phyloP scores from a whole-genome alignment of 352 stramenopile genomes.

The Globisporangium recalcitrans region DNA sequence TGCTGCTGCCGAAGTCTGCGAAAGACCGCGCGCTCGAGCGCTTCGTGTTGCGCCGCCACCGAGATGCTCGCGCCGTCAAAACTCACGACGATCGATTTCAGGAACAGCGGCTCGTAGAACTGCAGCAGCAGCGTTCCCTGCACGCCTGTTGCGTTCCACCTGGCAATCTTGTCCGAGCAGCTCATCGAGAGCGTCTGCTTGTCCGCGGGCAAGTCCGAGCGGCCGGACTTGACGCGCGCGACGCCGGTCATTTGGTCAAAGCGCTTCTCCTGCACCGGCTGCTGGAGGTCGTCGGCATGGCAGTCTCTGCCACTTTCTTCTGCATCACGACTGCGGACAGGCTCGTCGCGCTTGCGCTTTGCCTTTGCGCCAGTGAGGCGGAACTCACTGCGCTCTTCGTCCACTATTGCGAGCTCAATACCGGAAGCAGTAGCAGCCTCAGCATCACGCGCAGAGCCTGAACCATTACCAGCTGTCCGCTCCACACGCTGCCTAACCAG shows the following conservation, averaged over 20 bases:
- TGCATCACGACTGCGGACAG: background rate
- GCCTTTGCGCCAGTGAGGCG: slow-evolving; percentile 63
- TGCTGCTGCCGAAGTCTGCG: slow-evolving; percentile 18
- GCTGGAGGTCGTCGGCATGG: background rate
- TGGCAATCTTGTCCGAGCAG: slow-evolving; percentile 91
- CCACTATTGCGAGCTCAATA: background rate
- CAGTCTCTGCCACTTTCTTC: background rate
- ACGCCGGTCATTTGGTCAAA: slow-evolving; percentile 70
- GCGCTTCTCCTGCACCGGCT: slow-evolving; percentile 28
- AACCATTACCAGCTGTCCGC: slow-evolving; percentile 5
- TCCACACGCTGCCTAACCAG: slow-evolving; percentile 42
- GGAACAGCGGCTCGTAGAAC: slow-evolving; percentile 55
- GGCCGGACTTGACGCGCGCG: slow-evolving; percentile 87
- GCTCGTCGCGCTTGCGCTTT: slow-evolving; percentile 26
- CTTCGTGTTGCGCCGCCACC: slow-evolving; percentile 29
- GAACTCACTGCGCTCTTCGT: slow-evolving; percentile 37
- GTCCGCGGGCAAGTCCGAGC: slow-evolving; percentile 84
- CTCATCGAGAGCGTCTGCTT: slow-evolving; percentile 90
- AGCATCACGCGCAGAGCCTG: background rate
- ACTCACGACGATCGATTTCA: slow-evolving; percentile 46
- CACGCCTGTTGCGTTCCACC: slow-evolving; percentile 80
- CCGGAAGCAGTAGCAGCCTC: background rate
- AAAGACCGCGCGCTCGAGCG: slow-evolving; percentile 44
- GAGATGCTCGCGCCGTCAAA: slow-evolving; percentile 35
- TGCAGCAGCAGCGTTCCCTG: slow-evolving; percentile 71